These are phyloP conservation scores for Rubroboletus pulcherrimus DNA, from an alignment of 768 basidiomycete species.

Conservation along the genomic window DNA sequence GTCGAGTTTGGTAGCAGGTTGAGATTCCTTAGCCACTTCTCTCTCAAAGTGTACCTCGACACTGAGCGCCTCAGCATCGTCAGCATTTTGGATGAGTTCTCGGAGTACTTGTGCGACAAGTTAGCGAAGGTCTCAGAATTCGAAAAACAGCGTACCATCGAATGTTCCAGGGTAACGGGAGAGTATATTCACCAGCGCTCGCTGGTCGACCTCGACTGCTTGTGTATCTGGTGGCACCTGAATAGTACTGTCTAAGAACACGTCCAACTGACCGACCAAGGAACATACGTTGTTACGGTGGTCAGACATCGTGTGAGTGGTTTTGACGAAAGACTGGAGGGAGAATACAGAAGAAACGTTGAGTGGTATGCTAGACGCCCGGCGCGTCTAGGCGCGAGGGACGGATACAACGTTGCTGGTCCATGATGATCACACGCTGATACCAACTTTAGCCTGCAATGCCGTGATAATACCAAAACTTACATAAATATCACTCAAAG, in stretches of 20 bases:
- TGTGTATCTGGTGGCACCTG: neutral
- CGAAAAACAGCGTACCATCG: neutral
- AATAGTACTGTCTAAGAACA: neutral
- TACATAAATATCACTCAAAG: neutral
- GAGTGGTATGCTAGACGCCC: neutral
- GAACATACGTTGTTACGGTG: neutral
- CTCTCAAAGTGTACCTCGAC: conserved; percentile 39
- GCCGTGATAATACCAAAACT: neutral
- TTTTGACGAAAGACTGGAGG: neutral
- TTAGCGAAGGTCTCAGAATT: neutral
- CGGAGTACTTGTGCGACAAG: conserved; percentile 36
- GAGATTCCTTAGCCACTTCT: conserved; percentile 2
- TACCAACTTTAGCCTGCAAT: neutral
- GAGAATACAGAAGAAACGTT: neutral
- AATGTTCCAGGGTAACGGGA: conserved; percentile 17
- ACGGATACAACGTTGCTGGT: conserved; percentile 2
- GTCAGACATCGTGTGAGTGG: neutral
- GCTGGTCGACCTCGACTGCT: conserved; percentile 17
- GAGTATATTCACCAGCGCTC: conserved; percentile 15
- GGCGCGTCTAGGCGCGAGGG: neutral
- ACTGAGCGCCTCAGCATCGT: conserved; percentile 40
- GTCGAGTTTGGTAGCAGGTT: neutral
- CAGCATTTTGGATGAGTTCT: conserved; percentile 56
- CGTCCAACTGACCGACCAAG: too few relatives aligned
- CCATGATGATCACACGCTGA: conserved; percentile 3